Evolutionary conservation across 495 filamentous ascomycete genomes (phyloP).

Genomic region (Aspergillus heteromorphus): DNA sequence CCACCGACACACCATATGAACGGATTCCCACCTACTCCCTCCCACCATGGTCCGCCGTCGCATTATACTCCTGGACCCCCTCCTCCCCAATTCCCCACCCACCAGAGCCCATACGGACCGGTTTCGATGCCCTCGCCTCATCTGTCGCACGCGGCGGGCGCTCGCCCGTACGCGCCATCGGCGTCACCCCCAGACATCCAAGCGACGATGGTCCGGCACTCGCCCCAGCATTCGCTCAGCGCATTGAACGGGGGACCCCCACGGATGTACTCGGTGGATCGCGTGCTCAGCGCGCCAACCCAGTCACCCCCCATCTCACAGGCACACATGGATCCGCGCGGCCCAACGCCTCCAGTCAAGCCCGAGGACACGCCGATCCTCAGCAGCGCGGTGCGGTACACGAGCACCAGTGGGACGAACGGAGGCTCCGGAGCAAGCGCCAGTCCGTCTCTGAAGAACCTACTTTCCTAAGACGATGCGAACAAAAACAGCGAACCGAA

Average conservation of each 20-base stretch:
- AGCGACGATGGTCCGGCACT: constrained; percentile 37
- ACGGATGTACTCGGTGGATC: constrained; percentile 33
- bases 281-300: constrained; percentile 28
- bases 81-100: constrained; percentile 31
- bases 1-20: constrained; percentile 25
- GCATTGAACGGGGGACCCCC: constrained; percentile 35
- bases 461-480: constrained; percentile 54
- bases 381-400: constrained; percentile 25
- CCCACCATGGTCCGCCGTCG: constrained; percentile 26
- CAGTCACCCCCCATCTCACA: constrained; percentile 36
- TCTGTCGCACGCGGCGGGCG: constrained; percentile 28
- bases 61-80: constrained; percentile 32
- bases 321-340: constrained; percentile 30
- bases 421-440: constrained; percentile 55
- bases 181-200: constrained; percentile 42
- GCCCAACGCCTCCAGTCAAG: constrained; percentile 28
- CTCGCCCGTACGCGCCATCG: constrained; percentile 41
- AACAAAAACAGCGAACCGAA: not conserved
- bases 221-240: constrained; percentile 36
- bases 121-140: constrained; percentile 38
- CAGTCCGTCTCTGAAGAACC: constrained; percentile 69
- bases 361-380: constrained; percentile 30
- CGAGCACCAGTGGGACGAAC: constrained; percentile 31
- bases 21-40: constrained; percentile 25
- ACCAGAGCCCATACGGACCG: constrained; percentile 40